Base-by-base conservation (phyloP, 805 yeast genomes). In the Ascoidea rubescens region DNA sequence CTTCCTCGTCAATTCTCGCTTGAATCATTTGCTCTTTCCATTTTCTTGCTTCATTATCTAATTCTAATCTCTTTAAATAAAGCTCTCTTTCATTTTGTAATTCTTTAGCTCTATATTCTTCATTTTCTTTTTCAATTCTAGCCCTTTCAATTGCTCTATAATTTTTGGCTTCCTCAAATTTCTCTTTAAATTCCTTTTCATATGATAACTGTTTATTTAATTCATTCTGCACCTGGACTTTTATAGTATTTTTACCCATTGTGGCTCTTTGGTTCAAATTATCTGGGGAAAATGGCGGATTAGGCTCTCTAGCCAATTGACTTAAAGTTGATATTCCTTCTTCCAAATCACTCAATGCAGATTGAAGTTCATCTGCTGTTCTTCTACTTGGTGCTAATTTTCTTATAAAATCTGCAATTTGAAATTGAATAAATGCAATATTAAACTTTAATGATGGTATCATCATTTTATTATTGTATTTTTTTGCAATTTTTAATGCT, bases 251-350 rank as follows among this genome's bases (percentile, higher is more conserved):
- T 50, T 80, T 74, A 63, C 96, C 96, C 75, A 88, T 77, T 58
- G 78, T 77, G n/a, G 93, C 91, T 68, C 97, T 81, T 58, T 89
- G 83, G 60, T 81, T 83, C 58, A 93, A 71, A 56, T 90, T 96
- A 17, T 79, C 79, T 31, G 84, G 73, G 1, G 95, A 84, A 63
- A 79, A 87, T 42, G 96, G 95, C 8, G 95, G 82, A 58, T 77
- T 74, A 48, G 69, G 67, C 28, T 72, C 77, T 17, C 76, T 78
- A 4, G 90, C 73, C 54, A 85, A 69, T 53, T 75, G 78, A 45
- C 74, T 78, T 4, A 91, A 71, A 4, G 73, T 63, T 16, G 61
- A 63, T 53, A 87, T 77, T 7, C 90, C 96, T 28, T 73, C 72
- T 31, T 78, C 73, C 55, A 90, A 71, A 2, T 81, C 85, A 5